A percentile compares a stretch with the other conserved stretches of the same genome.
phyloP scores from a whole-genome alignment of 768 basidiomycete genomes.

The Russula emetica region DNA sequence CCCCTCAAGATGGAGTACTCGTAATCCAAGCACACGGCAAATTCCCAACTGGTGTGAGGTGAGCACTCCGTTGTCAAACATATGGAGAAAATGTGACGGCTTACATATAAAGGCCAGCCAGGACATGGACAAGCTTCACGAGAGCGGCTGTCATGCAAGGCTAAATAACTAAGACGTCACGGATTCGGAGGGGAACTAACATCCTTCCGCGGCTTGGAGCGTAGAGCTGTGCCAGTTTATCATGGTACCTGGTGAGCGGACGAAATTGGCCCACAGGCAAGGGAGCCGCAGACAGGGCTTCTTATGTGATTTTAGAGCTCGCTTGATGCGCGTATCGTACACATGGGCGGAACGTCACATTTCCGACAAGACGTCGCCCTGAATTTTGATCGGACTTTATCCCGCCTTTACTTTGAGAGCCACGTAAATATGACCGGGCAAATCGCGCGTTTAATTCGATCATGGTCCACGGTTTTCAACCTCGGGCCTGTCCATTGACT shows the following conservation, averaged over 20 bases:
- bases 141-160: slow-evolving; percentile 5
- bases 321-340: too few relatives aligned
- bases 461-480: too few relatives aligned
- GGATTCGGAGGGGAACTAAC: not conserved
- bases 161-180: not conserved
- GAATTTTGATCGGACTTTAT: too few relatives aligned
- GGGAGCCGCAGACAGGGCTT: not conserved
- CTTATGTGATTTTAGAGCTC: too few relatives aligned
- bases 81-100: not conserved
- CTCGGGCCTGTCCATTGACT: too few relatives aligned
- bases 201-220: not conserved
- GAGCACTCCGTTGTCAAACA: not conserved
- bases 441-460: too few relatives aligned
- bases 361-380: too few relatives aligned
- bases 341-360: too few relatives aligned
- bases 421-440: too few relatives aligned
- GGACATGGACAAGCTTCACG: slow-evolving; percentile 6
- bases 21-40: not conserved
- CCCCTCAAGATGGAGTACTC: slow-evolving; percentile 3
- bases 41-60: slow-evolving; percentile 16
- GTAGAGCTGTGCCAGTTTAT: not conserved
- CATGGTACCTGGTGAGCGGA: not conserved
- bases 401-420: too few relatives aligned
- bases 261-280: not conserved
- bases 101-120: slow-evolving; percentile 16